Percentiles rank a stretch among this genome's conserved stretches.
These are phyloP conservation scores for Solanum dulcamara DNA, from an alignment of 257 asterid species.

Conservation along the genomic window DNA sequence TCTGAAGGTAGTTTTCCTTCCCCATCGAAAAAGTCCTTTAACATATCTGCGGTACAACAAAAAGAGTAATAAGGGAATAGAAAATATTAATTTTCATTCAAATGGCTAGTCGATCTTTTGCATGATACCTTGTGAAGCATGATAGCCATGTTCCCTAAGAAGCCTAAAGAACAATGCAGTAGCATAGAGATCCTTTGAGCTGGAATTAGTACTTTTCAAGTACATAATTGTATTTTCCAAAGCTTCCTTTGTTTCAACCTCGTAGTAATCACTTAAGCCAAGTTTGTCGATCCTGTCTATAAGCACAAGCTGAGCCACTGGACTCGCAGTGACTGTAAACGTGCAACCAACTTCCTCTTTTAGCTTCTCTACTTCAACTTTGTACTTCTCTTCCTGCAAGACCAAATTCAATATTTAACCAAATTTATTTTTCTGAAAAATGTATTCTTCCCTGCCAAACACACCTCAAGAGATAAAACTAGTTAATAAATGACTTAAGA, in stretches of 20 bases:
- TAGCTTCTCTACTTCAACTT: slow-evolving; percentile 16
- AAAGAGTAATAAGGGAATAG: not conserved
- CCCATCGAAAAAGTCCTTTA: slow-evolving; percentile 6
- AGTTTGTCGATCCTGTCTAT: not conserved
- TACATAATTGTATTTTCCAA: not conserved
- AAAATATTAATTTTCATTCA: too few relatives aligned
- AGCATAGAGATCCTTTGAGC: slow-evolving; percentile 11
- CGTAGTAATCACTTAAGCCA: slow-evolving; percentile 25
- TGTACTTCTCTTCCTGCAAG: slow-evolving; percentile 23
- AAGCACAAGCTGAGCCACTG: not conserved
- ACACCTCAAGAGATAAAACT: too few relatives aligned
- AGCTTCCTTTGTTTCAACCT: slow-evolving; percentile 18
- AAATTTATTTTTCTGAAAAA: too few relatives aligned
- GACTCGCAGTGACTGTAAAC: not conserved
- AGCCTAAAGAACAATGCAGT: slow-evolving; percentile 27
- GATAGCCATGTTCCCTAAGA: slow-evolving; percentile 38
- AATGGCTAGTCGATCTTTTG: not conserved
- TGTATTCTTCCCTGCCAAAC: too few relatives aligned
- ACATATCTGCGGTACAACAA: slow-evolving; percentile 12
- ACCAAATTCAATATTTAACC: not conserved
- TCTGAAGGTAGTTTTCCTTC: not conserved
- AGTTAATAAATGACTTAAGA: not conserved
- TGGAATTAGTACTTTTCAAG: not conserved
- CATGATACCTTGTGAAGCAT: slow-evolving; percentile 30
- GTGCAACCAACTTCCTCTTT: slow-evolving; percentile 17